These are phyloP conservation scores for Alternaria arborescens DNA, from an alignment of 2,329 filamentous ascomycete genomes.

Conservation along the genomic window DNA sequence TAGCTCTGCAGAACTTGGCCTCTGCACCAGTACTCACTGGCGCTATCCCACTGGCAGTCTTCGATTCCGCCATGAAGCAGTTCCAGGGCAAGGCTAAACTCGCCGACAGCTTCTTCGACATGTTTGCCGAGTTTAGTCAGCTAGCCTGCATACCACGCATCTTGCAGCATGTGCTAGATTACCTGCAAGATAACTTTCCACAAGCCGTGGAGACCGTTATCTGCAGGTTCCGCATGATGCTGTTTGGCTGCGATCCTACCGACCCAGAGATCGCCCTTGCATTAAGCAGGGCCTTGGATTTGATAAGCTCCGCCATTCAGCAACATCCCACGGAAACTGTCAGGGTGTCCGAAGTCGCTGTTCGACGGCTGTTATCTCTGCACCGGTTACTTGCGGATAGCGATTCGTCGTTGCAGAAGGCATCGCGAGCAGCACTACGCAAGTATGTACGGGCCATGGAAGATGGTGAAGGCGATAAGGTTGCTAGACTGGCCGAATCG, in stretches of 20 bases:
- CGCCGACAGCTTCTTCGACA: slow-evolving; percentile 79
- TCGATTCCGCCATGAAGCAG: slow-evolving; percentile 84
- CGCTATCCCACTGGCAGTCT: slow-evolving; percentile 92
- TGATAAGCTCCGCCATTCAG: slow-evolving; percentile 64
- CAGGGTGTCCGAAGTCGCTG: slow-evolving; percentile 57
- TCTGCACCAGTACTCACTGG: slow-evolving; percentile 85
- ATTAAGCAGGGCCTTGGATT: slow-evolving; percentile 70
- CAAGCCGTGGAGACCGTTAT: slow-evolving; percentile 65
- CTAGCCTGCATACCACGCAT: slow-evolving; percentile 72
- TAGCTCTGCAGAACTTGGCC: slow-evolving; percentile 69
- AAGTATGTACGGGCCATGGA: slow-evolving; percentile 45
- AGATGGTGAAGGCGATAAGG: slow-evolving; percentile 35
- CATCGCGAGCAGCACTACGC: slow-evolving; percentile 56
- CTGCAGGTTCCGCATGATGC: slow-evolving; percentile 75
- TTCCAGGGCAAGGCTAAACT: slow-evolving; percentile 72
- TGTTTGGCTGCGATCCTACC: slow-evolving; percentile 69
- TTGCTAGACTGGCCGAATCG: slow-evolving; percentile 31
- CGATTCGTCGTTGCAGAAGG: slow-evolving; percentile 63
- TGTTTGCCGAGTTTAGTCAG: slow-evolving; percentile 75
- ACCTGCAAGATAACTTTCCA: slow-evolving; percentile 68
- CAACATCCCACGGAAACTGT: slow-evolving; percentile 43
- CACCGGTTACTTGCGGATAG: slow-evolving; percentile 54
- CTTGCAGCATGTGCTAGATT: slow-evolving; percentile 75
- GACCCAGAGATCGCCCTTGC: slow-evolving; percentile 77
- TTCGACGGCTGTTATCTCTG: slow-evolving; percentile 60